Evolutionary conservation across 768 basidiomycete species (phyloP), one percentile per base, ranked within the genome.

Genomic region (Nidularia sp.): DNA sequence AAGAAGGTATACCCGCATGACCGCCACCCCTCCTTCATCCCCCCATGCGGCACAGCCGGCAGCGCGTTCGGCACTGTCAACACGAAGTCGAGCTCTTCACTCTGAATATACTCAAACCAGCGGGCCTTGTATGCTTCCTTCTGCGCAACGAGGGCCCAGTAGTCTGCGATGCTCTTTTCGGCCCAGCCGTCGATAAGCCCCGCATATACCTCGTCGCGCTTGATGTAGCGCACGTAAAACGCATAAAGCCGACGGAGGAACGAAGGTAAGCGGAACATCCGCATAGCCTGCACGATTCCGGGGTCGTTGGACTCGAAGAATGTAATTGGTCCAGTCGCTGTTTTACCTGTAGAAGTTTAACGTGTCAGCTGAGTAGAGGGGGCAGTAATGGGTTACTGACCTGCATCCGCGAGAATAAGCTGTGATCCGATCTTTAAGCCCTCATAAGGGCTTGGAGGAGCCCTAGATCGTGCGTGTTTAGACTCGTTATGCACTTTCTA

Each of bases 1-100:
- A 86, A 53, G 53, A 84, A 77, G 0, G 81, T 81, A 61, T 86
- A 86, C 3, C 77, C 77, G 49, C 81, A 81, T 1, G 78, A 70
- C 52, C 70, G 74, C 62, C 74, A 77, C 9, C 77, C 76, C 25
- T 77, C 69, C 51, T 72, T 77, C 78, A 77, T 79, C 0, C 79
- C 79, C 1, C 70, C 64, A 54, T 81, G 78, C 4, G 78, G 79
- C 2, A 82, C 70, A 1, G 83, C 83, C 13, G 83, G 79, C 33
- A 78, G 61, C 32, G 78, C 71, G 61, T 83, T 80, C 4, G 80
- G 83, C 7, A 80, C 83, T 2, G 76, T 84, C 47, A 83, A 69
- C 22, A 84, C 65, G 60, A 78, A 85, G 63, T 86, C 84, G 22
- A 86, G 61, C 31, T 73, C 64, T 59, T 73, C 62, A 36, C 66